phyloP scores from a whole-genome alignment of 768 basidiomycete species.

The Calocybe cyanea region DNA sequence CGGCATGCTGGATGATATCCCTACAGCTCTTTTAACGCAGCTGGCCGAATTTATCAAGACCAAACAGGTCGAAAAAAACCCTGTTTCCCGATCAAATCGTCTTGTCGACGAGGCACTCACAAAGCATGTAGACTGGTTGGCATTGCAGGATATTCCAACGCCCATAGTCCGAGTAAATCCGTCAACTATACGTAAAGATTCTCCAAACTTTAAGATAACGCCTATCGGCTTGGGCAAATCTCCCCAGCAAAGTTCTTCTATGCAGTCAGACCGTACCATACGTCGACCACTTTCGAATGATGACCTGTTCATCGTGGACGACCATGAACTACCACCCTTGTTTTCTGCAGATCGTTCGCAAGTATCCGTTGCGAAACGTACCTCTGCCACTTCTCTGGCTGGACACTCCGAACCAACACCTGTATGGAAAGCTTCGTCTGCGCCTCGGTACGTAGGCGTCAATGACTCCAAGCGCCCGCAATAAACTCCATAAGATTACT shows the following conservation, averaged over 20 bases:
- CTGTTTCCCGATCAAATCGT: slow-evolving; percentile 54
- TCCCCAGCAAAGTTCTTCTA: slow-evolving; percentile 20
- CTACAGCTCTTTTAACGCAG: slow-evolving; percentile 58
- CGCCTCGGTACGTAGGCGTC: slow-evolving; percentile 43
- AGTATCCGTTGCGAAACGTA: background rate
- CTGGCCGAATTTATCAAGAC: slow-evolving; percentile 54
- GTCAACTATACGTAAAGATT: slow-evolving; percentile 16
- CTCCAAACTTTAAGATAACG: slow-evolving; percentile 14
- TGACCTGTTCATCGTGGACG: slow-evolving; percentile 86
- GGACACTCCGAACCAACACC: slow-evolving; percentile 19
- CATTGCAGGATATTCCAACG: slow-evolving; percentile 60
- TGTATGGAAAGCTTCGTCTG: slow-evolving; percentile 47
- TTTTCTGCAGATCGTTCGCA: slow-evolving; percentile 17
- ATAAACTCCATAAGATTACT: slow-evolving; percentile 6
- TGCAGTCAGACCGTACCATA: slow-evolving; percentile 15
- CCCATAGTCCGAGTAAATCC: slow-evolving; percentile 39
- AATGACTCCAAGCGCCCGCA: background rate
- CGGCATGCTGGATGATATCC: slow-evolving; percentile 74
- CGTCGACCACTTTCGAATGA: slow-evolving; percentile 42
- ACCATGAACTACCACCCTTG: slow-evolving; percentile 40
- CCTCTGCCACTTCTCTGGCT: background rate
- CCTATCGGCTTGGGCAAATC: slow-evolving; percentile 18
- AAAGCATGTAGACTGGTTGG: slow-evolving; percentile 70
- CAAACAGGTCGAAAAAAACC: slow-evolving; percentile 64
- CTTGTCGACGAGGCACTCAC: slow-evolving; percentile 54